These are phyloP conservation scores for Zychaea mexicana DNA, from an alignment of 371 early-diverging fungal genomes.

Conservation along the genomic window DNA sequence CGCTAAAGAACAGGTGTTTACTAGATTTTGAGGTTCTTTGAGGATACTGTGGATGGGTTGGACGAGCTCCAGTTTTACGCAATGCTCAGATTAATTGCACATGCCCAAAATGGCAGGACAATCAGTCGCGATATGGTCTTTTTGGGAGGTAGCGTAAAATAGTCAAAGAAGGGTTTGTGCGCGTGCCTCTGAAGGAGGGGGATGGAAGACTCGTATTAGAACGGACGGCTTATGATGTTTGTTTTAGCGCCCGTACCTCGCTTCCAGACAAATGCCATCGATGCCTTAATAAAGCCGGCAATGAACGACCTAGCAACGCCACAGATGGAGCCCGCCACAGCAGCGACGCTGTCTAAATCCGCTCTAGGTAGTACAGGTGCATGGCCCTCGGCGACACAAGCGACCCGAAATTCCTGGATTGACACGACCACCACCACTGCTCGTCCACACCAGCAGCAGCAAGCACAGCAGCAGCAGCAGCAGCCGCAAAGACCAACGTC, in stretches of 20 bases:
- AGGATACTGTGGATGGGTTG: constrained; percentile 35
- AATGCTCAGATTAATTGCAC: constrained; percentile 46
- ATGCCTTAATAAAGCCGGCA: constrained; percentile 34
- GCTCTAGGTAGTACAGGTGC: constrained; percentile 1
- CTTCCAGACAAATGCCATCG: constrained; percentile 40
- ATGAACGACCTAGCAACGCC: constrained; percentile 10
- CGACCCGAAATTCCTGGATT: constrained; percentile 14
- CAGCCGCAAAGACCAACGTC: constrained; percentile 13
- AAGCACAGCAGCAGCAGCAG: background rate
- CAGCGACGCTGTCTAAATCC: background rate
- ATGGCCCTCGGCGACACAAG: constrained; percentile 17
- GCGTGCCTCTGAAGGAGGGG: background rate
- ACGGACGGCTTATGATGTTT: background rate
- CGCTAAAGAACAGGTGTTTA: too few species aligned
- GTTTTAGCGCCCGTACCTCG: constrained; percentile 43
- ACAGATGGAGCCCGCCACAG: constrained; percentile 9
- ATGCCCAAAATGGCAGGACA: constrained; percentile 52
- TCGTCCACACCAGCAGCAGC: background rate
- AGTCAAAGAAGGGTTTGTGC: background rate
- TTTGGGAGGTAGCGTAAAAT: constrained; percentile 37
- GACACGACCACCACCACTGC: constrained; percentile 3
- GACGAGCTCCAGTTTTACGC: constrained; percentile 46
- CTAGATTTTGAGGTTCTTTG: constrained; percentile 43
- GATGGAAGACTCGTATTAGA: too few species aligned
- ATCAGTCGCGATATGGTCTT: constrained; percentile 44